Evolutionary conservation across 2,329 filamentous ascomycete species (phyloP).

Genomic region (Colletotrichum cordylinicola): DNA sequence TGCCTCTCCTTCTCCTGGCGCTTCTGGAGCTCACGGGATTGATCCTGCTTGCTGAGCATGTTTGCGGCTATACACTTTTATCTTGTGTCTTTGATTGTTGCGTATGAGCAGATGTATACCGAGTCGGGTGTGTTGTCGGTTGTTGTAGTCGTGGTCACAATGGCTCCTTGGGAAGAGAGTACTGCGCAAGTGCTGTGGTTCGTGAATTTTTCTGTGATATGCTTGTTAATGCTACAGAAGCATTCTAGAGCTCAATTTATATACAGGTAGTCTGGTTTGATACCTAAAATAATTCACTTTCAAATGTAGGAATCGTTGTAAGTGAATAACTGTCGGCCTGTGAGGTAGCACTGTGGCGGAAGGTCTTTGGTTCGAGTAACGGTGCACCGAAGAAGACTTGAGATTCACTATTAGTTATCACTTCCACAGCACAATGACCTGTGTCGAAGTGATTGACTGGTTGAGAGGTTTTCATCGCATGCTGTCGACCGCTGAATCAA

Average conservation of each 20-base stretch:
- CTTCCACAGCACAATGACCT: not conserved
- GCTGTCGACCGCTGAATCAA: not conserved
- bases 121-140: not conserved
- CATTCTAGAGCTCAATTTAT: not conserved
- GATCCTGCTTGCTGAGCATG: not conserved
- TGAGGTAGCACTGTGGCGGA: not conserved
- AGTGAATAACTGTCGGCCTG: not conserved
- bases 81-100: not conserved
- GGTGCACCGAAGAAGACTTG: not conserved
- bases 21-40: not conserved
- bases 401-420: not conserved
- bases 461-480: not conserved
- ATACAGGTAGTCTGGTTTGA: not conserved
- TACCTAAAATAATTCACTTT: not conserved
- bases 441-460: not conserved
- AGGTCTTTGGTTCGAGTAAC: not conserved
- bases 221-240: not conserved
- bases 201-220: not conserved
- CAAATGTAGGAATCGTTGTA: not conserved
- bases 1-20: not conserved
- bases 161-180: not conserved
- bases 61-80: not conserved
- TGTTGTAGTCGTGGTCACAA: not conserved
- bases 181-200: not conserved
- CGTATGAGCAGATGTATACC: not conserved